Evolutionary conservation across 495 filamentous ascomycete genomes (phyloP).

Genomic region (Bombardia bombarda): DNA sequence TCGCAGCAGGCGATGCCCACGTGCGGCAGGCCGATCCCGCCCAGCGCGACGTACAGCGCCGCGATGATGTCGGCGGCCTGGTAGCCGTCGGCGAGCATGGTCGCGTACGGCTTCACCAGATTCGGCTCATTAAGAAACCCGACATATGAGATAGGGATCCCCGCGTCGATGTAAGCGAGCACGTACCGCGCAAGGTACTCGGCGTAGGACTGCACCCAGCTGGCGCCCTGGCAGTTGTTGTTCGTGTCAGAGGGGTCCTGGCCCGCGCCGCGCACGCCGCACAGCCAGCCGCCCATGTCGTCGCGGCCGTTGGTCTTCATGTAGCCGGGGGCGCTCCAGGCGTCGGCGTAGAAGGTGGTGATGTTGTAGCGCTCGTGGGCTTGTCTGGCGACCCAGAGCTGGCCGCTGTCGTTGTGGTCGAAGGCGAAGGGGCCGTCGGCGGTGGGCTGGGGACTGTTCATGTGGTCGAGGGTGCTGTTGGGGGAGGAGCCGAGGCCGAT

Average conservation of each 20-base stretch:
- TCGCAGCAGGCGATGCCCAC: slow-evolving; percentile 45
- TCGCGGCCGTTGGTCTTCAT: slow-evolving; percentile 49
- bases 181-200: slow-evolving; percentile 48
- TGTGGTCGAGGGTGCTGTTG: slow-evolving; percentile 14
- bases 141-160: slow-evolving; percentile 40
- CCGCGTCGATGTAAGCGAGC: slow-evolving; percentile 35
- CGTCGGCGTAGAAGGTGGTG: slow-evolving; percentile 42
- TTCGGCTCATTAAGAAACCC: slow-evolving; percentile 56
- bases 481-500: slow-evolving; percentile 36
- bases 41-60: slow-evolving; percentile 32
- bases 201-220: slow-evolving; percentile 50
- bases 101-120: slow-evolving; percentile 34
- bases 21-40: slow-evolving; percentile 23
- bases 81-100: slow-evolving; percentile 38
- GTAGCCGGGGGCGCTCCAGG: slow-evolving; percentile 48
- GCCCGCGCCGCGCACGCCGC: slow-evolving; percentile 32
- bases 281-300: slow-evolving; percentile 37
- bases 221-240: slow-evolving; percentile 35
- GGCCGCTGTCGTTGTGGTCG: slow-evolving; percentile 38
- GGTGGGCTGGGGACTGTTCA: slow-evolving; percentile 33
- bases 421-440: slow-evolving; percentile 26
- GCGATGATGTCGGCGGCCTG: slow-evolving; percentile 42
- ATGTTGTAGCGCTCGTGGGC: slow-evolving; percentile 37
- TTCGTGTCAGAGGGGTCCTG: slow-evolving; percentile 10
- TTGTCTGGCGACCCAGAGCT: slow-evolving; percentile 44